phyloP scores from a whole-genome alignment of 2,329 filamentous ascomycete genomes.

The Nemania diffusa region DNA sequence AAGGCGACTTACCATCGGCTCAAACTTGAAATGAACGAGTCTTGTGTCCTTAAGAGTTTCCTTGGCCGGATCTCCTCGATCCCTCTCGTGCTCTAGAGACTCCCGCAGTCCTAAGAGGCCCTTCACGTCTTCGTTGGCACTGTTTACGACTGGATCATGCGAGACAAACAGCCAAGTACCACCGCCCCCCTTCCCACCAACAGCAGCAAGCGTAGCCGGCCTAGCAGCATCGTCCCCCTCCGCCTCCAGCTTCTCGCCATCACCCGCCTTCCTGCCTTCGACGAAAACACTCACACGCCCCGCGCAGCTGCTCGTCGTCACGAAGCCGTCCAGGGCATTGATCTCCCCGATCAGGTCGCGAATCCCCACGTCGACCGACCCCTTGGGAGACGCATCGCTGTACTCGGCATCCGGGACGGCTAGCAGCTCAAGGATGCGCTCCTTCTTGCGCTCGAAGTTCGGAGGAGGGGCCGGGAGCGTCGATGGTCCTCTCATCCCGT shows the following conservation, averaged over 20 bases:
- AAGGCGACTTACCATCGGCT: slow-evolving; percentile 80
- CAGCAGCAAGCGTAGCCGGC: slow-evolving; percentile 61
- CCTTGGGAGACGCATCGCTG: slow-evolving; percentile 88
- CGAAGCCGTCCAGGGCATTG: slow-evolving; percentile 77
- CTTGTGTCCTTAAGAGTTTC: slow-evolving; percentile 51
- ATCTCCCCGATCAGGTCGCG: slow-evolving; percentile 80
- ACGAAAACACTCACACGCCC: slow-evolving; percentile 88
- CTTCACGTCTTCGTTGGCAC: slow-evolving; percentile 36
- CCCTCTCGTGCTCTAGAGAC: slow-evolving; percentile 45
- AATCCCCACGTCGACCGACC: slow-evolving; percentile 83
- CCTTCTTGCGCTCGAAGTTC: slow-evolving; percentile 71
- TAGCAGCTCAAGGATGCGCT: slow-evolving; percentile 76
- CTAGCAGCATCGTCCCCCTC: slow-evolving; percentile 32
- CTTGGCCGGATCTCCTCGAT: slow-evolving; percentile 32
- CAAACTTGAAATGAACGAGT: slow-evolving; percentile 88
- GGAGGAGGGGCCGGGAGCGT: slow-evolving; percentile 39
- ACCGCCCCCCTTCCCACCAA: slow-evolving; percentile 86
- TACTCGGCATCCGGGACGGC: slow-evolving; percentile 76
- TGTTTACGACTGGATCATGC: slow-evolving; percentile 72
- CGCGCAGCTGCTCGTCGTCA: slow-evolving; percentile 93
- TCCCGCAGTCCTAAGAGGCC: slow-evolving; percentile 48
- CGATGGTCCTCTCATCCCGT: slow-evolving; percentile 6
- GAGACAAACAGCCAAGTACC: slow-evolving; percentile 89
- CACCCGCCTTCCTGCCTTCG: slow-evolving; percentile 72
- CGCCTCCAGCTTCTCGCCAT: slow-evolving; percentile 20